A percentile compares a stretch with the other conserved stretches of the same genome.
phyloP scores from a whole-genome alignment of 2,329 filamentous ascomycete genomes.

The Ramularia endophylla region DNA sequence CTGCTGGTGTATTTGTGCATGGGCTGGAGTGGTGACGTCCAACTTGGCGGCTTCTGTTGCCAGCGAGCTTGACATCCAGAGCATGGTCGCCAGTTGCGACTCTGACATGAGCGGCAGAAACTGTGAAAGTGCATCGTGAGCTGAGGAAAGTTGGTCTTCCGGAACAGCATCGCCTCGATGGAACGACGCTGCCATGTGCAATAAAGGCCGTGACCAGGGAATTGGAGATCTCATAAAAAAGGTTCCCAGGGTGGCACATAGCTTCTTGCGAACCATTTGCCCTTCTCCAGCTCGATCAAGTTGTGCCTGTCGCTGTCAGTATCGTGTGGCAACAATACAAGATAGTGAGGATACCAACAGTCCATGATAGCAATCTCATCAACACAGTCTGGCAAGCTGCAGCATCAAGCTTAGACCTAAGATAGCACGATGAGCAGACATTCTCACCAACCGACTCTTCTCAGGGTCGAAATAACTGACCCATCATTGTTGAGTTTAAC shows the following conservation, averaged over 20 bases:
- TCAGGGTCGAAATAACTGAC: constrained; percentile 29
- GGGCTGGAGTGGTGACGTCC: constrained; percentile 37
- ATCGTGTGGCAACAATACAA: not conserved
- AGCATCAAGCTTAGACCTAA: constrained; percentile 44
- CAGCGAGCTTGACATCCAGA: constrained; percentile 60
- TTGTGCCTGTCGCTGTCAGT: constrained; percentile 13
- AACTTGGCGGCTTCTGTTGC: constrained; percentile 64
- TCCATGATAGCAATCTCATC: constrained; percentile 56
- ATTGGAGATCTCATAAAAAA: constrained; percentile 67
- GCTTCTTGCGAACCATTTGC: constrained; percentile 62
- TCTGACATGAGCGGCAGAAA: constrained; percentile 44
- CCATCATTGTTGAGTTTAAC: constrained; percentile 71
- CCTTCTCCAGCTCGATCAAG: constrained; percentile 49
- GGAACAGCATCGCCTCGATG: constrained; percentile 20
- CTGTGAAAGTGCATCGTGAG: constrained; percentile 39
- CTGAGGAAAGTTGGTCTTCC: constrained; percentile 32
- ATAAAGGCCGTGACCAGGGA: constrained; percentile 59
- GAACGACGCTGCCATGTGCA: constrained; percentile 25
- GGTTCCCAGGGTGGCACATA: constrained; percentile 69
- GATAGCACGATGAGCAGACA: constrained; percentile 16
- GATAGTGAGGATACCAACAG: constrained; percentile 37
- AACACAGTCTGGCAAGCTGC: constrained; percentile 56
- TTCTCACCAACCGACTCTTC: constrained; percentile 24
- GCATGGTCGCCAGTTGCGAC: constrained; percentile 49
- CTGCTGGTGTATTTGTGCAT: constrained; percentile 30